These are phyloP conservation scores for Scolecobasidium constrictum DNA, from an alignment of 2,329 filamentous ascomycete species.

Conservation along the genomic window DNA sequence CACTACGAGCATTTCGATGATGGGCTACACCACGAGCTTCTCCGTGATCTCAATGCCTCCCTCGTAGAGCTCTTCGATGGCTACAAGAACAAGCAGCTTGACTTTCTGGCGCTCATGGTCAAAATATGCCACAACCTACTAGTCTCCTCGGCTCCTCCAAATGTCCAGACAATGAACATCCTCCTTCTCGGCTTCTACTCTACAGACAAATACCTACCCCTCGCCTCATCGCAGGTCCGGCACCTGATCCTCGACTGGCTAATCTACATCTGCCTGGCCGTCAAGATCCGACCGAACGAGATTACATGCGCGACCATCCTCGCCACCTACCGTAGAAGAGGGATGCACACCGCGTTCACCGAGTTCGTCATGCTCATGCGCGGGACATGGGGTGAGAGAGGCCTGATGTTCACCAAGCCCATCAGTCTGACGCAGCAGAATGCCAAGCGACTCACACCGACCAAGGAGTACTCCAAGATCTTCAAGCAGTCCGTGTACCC, in stretches of 20 bases:
- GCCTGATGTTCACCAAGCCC: constrained; percentile 30
- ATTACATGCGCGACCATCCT: constrained; percentile 30
- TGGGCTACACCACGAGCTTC: constrained; percentile 14
- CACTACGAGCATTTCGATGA: background rate
- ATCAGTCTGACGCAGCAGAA: constrained; percentile 22
- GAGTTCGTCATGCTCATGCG: constrained; percentile 31
- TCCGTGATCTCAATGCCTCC: constrained; percentile 16
- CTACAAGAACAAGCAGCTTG: background rate
- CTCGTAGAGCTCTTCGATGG: constrained; percentile 17
- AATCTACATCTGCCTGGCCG: constrained; percentile 19
- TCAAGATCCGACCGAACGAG: constrained; percentile 35
- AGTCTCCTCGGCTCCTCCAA: constrained; percentile 48
- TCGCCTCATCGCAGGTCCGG: constrained; percentile 15
- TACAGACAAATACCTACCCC: constrained; percentile 2
- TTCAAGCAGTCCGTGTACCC: constrained; percentile 8
- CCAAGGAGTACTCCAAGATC: background rate
- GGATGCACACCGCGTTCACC: constrained; percentile 23
- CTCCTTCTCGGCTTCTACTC: constrained; percentile 54
- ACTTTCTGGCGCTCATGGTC: constrained; percentile 15
- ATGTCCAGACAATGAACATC: constrained; percentile 59
- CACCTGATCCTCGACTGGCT: constrained; percentile 14
- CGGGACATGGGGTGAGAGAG: constrained; percentile 21
- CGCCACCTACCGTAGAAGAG: constrained; percentile 24
- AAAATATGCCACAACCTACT: constrained; percentile 55
- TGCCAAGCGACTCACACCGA: constrained; percentile 13